Evolutionary conservation across 2,329 filamentous ascomycete genomes (phyloP).

Genomic region (Cryphonectria naterciae): DNA sequence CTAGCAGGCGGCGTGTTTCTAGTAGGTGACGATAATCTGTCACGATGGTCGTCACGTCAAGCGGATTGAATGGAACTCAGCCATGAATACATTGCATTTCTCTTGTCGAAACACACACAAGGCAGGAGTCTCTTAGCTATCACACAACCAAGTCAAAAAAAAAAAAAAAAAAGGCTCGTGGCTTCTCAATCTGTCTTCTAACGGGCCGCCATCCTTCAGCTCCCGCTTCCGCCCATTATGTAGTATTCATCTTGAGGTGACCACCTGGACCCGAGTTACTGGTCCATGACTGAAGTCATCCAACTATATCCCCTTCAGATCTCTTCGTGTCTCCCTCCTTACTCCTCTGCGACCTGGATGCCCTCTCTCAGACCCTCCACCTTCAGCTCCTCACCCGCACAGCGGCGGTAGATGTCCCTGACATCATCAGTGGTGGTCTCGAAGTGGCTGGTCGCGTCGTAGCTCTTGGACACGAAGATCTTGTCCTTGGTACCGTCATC

Average conservation of each 20-base stretch:
- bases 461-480: conserved; percentile 98
- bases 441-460: conserved; percentile 97
- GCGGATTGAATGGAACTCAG: background rate
- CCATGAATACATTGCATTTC: background rate
- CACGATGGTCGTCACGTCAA: background rate
- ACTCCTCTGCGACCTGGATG: conserved; percentile 72
- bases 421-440: conserved; percentile 92
- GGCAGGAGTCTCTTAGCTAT: background rate
- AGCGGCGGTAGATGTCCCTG: conserved; percentile 86
- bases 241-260: conserved; percentile 7
- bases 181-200: conserved; percentile 16
- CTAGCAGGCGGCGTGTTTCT: too few species aligned
- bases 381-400: conserved; percentile 81
- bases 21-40: background rate
- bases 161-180: conserved; percentile 3
- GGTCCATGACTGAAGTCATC: background rate
- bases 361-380: conserved; percentile 87
- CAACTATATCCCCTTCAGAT: background rate
- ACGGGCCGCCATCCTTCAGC: background rate
- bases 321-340: conserved; percentile 35
- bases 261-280: conserved; percentile 6
- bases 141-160: background rate
- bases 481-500: conserved; percentile 83
- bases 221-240: conserved; percentile 8
- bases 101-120: background rate